Evolutionary conservation across 1,139 yeast genomes (phyloP), one percentile per base, ranked within the genome.

Genomic region (Pichia sp.): DNA sequence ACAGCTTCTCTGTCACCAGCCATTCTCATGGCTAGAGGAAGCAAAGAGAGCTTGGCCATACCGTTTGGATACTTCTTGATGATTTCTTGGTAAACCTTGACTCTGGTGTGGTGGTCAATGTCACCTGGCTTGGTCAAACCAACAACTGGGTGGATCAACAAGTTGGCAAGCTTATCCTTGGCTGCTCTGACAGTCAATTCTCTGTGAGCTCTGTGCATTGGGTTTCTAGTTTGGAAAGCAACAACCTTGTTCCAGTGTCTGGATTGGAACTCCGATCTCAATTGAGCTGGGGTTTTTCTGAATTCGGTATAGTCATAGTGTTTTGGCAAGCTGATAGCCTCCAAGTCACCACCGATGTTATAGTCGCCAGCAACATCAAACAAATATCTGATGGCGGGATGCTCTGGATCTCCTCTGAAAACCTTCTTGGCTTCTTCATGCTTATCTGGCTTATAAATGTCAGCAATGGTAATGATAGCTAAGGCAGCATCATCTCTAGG

Each of bases 1-100:
- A 92, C 87, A 38, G 98, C 98, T 75, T 92, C 98, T 72, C 97
- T 85, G 72, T 93, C 97, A 72, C 98, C 98, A 59, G 95, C 97
- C 98, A 92, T 92, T 79, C 98, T 85, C 98, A 92, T 92, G 50
- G 98, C 98, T 66, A 92, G 78, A 16, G 98, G 98, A 67, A 92
- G 78, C 62, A 92, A 77, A 11, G 97, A 86, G 61, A 92, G 78
- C 62, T 89, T 82, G 11, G 97, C 98, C 80, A 92, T 85, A 56
- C 97, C 97, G 59, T 85, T 87, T 55, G 98, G 98, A 73, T 88
- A 92, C 67, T 93, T 86, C 72, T 90, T 87, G 71, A 92, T 81
- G 64, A 92, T 84, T 65, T 93, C 95, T 73, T 87, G 89, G 77
- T 92, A 92, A 8, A 92, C 98, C 67, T 95, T 87, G 57, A 92